These are phyloP conservation scores for Aspergillus haitiensis DNA, from an alignment of 495 filamentous ascomycete species.

Conservation along the genomic window DNA sequence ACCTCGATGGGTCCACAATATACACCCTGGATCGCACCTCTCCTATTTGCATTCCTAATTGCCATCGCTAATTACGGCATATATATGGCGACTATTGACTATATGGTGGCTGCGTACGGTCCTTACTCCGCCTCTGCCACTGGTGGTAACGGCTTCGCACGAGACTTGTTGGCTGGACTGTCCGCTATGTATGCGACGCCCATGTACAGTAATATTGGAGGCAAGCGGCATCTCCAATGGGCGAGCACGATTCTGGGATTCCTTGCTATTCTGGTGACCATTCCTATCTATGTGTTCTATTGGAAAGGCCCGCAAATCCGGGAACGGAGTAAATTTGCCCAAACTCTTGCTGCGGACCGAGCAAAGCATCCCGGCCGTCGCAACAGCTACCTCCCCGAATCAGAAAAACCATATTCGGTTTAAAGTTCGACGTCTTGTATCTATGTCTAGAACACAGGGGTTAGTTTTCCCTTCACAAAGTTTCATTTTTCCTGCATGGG, in stretches of 20 bases:
- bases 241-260: conserved; percentile 42
- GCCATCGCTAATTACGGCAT: conserved; percentile 70
- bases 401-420: conserved; percentile 15
- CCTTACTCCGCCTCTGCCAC: conserved; percentile 78
- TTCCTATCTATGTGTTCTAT: conserved; percentile 52
- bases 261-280: conserved; percentile 43
- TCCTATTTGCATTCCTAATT: conserved; percentile 60
- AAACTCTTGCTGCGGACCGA: conserved; percentile 30
- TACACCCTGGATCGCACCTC: conserved; percentile 61
- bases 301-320: conserved; percentile 47
- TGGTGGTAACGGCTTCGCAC: conserved; percentile 62
- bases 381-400: conserved; percentile 23
- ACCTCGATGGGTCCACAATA: conserved; percentile 60
- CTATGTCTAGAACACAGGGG: too few species aligned
- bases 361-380: conserved; percentile 21
- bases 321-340: conserved; percentile 47
- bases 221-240: conserved; percentile 37
- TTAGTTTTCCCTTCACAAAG: too few species aligned
- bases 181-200: conserved; percentile 49
- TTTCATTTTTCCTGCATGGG: too few species aligned
- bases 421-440: neutral
- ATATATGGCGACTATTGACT: conserved; percentile 82
- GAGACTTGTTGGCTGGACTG: conserved; percentile 49
- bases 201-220: conserved; percentile 41
- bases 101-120: conserved; percentile 81